A percentile compares a stretch with the other conserved stretches of the same genome.
phyloP scores from a whole-genome alignment of 2,329 filamentous ascomycete species.

The Hymenoscyphus fraxineus region DNA sequence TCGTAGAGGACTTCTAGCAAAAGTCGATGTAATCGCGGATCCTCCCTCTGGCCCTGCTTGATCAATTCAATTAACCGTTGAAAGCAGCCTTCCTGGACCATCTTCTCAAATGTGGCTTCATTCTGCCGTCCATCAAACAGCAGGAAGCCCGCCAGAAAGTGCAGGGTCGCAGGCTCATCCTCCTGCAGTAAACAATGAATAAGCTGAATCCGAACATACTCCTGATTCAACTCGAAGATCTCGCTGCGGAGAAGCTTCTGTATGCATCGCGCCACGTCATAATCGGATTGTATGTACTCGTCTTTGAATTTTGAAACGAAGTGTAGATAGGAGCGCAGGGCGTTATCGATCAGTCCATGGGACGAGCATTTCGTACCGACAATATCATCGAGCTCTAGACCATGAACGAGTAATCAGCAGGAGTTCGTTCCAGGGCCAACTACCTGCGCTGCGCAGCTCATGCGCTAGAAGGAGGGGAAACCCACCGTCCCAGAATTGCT shows the following conservation, averaged over 20 bases:
- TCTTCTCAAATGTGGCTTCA: slow-evolving; percentile 76
- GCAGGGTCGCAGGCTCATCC: slow-evolving; percentile 75
- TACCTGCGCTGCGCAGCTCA: not conserved
- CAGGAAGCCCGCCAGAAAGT: slow-evolving; percentile 78
- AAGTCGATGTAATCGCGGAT: slow-evolving; percentile 71
- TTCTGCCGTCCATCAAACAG: slow-evolving; percentile 80
- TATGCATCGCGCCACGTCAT: slow-evolving; percentile 76
- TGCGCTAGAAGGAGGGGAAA: slow-evolving; percentile 1
- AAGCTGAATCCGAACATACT: slow-evolving; percentile 90
- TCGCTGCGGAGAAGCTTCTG: slow-evolving; percentile 72
- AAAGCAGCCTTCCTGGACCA: slow-evolving; percentile 85
- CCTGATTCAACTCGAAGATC: slow-evolving; percentile 69
- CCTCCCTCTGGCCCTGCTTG: slow-evolving; percentile 57
- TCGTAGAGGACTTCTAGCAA: slow-evolving; percentile 90
- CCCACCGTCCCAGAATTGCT: slow-evolving; percentile 87
- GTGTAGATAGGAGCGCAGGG: slow-evolving; percentile 77
- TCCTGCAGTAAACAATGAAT: slow-evolving; percentile 89
- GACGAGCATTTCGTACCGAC: slow-evolving; percentile 54
- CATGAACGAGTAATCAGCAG: slow-evolving; percentile 7
- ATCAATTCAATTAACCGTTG: slow-evolving; percentile 79
- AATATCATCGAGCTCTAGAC: slow-evolving; percentile 62
- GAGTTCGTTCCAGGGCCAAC: not conserved
- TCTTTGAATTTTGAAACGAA: slow-evolving; percentile 74
- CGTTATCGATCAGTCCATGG: slow-evolving; percentile 74
- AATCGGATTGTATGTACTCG: slow-evolving; percentile 69